Base-by-base conservation (phyloP, 129 eudicot genomes). In the Chrysanthemum lavandulifolium region DNA sequence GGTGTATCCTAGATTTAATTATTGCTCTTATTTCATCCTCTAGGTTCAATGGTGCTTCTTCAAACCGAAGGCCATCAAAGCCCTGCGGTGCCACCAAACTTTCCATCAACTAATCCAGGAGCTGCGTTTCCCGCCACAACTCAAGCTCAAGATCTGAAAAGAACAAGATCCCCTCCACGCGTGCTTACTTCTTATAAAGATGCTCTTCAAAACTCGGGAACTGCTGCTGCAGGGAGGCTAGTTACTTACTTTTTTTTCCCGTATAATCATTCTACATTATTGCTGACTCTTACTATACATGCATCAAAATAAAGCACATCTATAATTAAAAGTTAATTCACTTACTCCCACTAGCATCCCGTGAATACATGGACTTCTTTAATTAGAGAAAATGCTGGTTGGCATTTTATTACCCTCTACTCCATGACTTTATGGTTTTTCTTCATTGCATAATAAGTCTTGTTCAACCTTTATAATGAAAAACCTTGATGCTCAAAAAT, bases 151-250 rank as follows among this genome's bases (percentile, higher is more conserved):
- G 81, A 86, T 78, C 33, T 74, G 67, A 81, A 77, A 79, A 78
- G 90, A 65, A 80, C 86, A 64, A 81, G 82, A 71, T 63, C 88
- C n/a, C n/a, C 86, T 45, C 77, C 86, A 33, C 81, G 84, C 56
- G 71, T 76, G 55, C 62, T 36, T 23, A 60, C 80, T 71, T 65
- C 75, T 40, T 69, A 80, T 73, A 90, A 82, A 68, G 79, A 77
- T 4, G 25, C n/a, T 55, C 47, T 78, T 69, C 76, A 52, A 8
- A 73, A 68, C 78, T 62, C n/a, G n/a, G 73, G 68, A 64, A 76
- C 72, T 68, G 56, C 36, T 65, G 51, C 36, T 59, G 47, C 29
- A 16, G 73, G n/a, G 73, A 80, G 81, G 92, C 83, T 86, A 68
- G 82, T 65, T 76, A 36, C 40, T 78, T 36, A 50, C 13, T 62